Base-by-base conservation (phyloP, 169 alveolate species). In the Plasmodium inui region DNA sequence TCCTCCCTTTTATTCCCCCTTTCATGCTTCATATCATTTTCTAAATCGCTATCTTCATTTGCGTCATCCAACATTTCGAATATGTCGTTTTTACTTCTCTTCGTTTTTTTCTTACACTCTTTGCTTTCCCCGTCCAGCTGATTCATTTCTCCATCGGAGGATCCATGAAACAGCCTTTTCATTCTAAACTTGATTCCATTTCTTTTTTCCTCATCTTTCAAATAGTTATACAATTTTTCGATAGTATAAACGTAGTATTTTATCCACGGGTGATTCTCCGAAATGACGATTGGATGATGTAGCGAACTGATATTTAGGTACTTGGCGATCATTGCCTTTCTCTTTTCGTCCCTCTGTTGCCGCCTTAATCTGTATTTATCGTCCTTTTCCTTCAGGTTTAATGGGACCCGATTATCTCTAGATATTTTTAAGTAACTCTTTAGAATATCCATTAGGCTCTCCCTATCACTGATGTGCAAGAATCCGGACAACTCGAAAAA, bases 221-320 rank as follows among this genome's bases (percentile, higher is more conserved):
- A 70, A 79, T 89, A 78, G 37, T 57, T 26, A 78, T 79, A 89
- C 4, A 78, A 46, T 30, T 89, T 78, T 41, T 89, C 94, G 28
- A 89, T 67, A 50, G 19, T 78, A 89, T 89, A 61, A 4, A 53
- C 50, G 55, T 89, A 89, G 71, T 55, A 89, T 53, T 89, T 89
- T 41, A 89, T 39, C 94, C 94, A 89, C 4, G 94, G 94, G 50
- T 89, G 94, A 89, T 89, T 89, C 53, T 89, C 94, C 4, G 94
- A 89, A 57, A 94, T 93, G 55, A 96, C 95, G 5, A 96, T 95
- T 17, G 97, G 97, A 53, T 96, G 97, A 79, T 96, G 97, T 32
- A 96, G 50, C 8, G 94, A 78, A 80, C 89, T 89, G 70, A 89
- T 79, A 61, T 89, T 78, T 78, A 89, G 71, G 46, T 89, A 89